phyloP scores from a whole-genome alignment of 768 basidiomycete species.

The Tricholoma furcatifolium region DNA sequence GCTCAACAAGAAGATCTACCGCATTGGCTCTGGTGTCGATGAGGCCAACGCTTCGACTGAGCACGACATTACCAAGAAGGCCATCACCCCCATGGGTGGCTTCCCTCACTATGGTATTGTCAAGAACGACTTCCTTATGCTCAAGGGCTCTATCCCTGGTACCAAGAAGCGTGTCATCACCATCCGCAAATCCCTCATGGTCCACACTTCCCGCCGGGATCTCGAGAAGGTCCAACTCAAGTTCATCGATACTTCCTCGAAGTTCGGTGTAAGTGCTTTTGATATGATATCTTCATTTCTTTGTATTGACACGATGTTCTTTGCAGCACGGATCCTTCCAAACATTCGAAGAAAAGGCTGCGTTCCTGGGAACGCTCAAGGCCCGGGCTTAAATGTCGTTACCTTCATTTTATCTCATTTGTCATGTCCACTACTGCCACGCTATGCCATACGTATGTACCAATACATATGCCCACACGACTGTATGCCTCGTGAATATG shows the following conservation, averaged over 20 bases:
- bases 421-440: conserved; percentile 30
- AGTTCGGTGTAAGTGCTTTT: conserved; percentile 77
- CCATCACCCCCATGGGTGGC: conserved; percentile 96
- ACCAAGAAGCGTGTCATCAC: conserved; percentile 98
- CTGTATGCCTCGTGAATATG: conserved; percentile 4
- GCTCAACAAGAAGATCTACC: conserved; percentile 99
- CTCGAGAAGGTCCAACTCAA: conserved; percentile 98
- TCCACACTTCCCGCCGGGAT: conserved; percentile 92
- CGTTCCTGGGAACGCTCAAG: conserved; percentile 93
- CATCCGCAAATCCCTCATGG: conserved; percentile 95
- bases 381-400: conserved; percentile 58
- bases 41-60: conserved; percentile 90
- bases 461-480: conserved; percentile 13
- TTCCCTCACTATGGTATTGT: conserved; percentile 99
- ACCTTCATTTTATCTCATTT: conserved; percentile 34
- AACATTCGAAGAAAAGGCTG: conserved; percentile 93
- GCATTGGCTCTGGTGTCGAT: conserved; percentile 79
- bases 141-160: conserved; percentile 95
- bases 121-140: conserved; percentile 96
- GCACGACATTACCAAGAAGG: conserved; percentile 90
- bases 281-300: not conserved
- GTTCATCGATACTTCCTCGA: conserved; percentile 98
- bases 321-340: conserved; percentile 92
- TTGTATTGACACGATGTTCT: conserved; percentile 8
- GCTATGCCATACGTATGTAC: conserved; percentile 35